Evolutionary conservation across 345 rosid genomes (phyloP).

Genomic region (Eucalyptus victrix): DNA sequence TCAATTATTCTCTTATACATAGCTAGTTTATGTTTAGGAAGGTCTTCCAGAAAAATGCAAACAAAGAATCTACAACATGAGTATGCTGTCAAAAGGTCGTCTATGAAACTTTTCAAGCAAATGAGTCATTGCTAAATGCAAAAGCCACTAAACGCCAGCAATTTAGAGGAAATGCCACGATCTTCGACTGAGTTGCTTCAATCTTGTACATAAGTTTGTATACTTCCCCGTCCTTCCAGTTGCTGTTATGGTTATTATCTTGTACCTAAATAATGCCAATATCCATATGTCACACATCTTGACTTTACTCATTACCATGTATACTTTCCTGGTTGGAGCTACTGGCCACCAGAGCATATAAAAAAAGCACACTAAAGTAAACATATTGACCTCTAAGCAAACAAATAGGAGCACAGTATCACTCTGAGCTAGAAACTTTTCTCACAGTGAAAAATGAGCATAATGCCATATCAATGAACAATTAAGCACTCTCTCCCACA

Average conservation of each 20-base stretch:
- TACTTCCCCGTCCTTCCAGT: background rate
- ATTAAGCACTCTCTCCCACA: background rate
- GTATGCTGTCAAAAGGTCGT: background rate
- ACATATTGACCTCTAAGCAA: background rate
- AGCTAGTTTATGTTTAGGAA: background rate
- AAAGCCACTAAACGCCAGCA: background rate
- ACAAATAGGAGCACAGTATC: background rate
- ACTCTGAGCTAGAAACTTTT: background rate
- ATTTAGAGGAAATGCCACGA: background rate
- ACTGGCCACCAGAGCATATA: background rate
- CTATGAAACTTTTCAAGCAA: background rate
- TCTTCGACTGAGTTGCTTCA: background rate
- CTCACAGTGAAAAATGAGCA: background rate
- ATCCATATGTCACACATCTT: background rate
- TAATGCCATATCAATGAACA: background rate
- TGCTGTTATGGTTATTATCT: background rate
- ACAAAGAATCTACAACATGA: background rate
- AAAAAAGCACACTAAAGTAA: background rate
- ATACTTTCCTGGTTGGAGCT: background rate
- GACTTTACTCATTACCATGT: background rate
- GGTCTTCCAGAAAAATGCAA: background rate
- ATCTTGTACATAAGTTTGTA: background rate
- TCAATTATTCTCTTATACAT: background rate
- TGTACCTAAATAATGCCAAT: background rate
- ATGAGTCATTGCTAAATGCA: background rate